These are phyloP conservation scores for Neofusicoccum kwambonambiense DNA, from an alignment of 2,329 filamentous ascomycete genomes.

Conservation along the genomic window DNA sequence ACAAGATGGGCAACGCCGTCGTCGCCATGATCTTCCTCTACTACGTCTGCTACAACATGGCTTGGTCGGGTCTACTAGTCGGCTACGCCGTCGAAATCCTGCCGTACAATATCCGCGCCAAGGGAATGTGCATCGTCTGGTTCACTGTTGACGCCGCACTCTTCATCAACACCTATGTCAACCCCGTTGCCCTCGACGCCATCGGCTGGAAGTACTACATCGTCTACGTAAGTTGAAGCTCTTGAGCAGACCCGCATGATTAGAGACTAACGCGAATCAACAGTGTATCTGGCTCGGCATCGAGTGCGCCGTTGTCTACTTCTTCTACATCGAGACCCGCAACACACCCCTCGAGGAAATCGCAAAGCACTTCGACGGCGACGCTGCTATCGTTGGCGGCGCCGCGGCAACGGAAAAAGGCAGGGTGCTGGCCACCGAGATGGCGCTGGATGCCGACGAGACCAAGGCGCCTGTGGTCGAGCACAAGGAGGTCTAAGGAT, in stretches of 20 bases:
- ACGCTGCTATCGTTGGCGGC: conserved; percentile 53
- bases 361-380: conserved; percentile 42
- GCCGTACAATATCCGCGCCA: conserved; percentile 50
- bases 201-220: conserved; percentile 64
- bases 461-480: background rate
- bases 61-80: conserved; percentile 58
- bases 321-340: conserved; percentile 49
- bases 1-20: conserved; percentile 40
- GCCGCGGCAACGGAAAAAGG: conserved; percentile 36
- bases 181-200: conserved; percentile 62
- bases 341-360: conserved; percentile 48
- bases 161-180: conserved; percentile 61
- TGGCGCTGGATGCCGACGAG: conserved; percentile 14
- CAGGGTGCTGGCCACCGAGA: conserved; percentile 24
- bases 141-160: conserved; percentile 62
- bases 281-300: conserved; percentile 53
- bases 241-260: background rate
- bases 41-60: conserved; percentile 54
- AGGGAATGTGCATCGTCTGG: conserved; percentile 58
- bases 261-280: conserved; percentile 11
- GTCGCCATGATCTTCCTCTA: conserved; percentile 54
- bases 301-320: conserved; percentile 63
- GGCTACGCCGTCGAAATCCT: conserved; percentile 53
- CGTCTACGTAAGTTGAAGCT: conserved; percentile 51
- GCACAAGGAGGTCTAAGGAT: conserved; percentile 9